Base-by-base conservation (phyloP, 495 filamentous ascomycete genomes). In the Aspergillus campestris region DNA sequence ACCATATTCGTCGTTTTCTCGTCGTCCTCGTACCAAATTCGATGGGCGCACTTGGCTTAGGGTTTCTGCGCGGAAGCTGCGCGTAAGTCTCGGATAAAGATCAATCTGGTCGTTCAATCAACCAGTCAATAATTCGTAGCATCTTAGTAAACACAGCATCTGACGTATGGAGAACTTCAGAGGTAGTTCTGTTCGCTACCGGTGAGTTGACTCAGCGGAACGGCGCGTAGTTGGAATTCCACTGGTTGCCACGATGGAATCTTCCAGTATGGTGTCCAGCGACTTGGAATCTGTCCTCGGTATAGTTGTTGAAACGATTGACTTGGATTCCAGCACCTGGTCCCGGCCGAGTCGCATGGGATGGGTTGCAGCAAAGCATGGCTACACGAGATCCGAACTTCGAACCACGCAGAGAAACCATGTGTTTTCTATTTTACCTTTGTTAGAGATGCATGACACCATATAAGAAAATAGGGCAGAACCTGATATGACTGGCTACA, bases 371-470 rank as follows among this genome's bases (percentile, higher is more conserved):
- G 68, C 94, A 97, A 46, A 97, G 86, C 89, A 97, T 96, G 39
- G 91, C 92, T 36, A 97, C 92, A 41, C 92, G 87, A 46, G 92
- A 96, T 45, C 92, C 92, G 64, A 96, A 98, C 61, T 98, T 98
- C 52, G 92, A 97, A 35, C 92, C 92, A 46, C 92, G 89, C 31
- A 98, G 81, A 48, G 94, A 97, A 24, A 98, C 92, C 92, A 98
- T 98, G 67, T 98, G 92, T 71, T 98, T 98, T 51, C 81, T 81
- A 51, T 12, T 31, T 27, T 8, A 8, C n/a, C 11, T 7, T 28
- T 7, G 37, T 28, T 42, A 30, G 15, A 2, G 42, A 43, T 29
- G 24, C 32, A 24, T 24, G 18, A 4, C 18, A 4, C 18, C 18
- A 24, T 24, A 4, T 5, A 35, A 31, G 44, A 18, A 42, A 14